A percentile compares a stretch with the other conserved stretches of the same genome.
phyloP scores from a whole-genome alignment of 345 rosid genomes.

The Trapa incisa region DNA sequence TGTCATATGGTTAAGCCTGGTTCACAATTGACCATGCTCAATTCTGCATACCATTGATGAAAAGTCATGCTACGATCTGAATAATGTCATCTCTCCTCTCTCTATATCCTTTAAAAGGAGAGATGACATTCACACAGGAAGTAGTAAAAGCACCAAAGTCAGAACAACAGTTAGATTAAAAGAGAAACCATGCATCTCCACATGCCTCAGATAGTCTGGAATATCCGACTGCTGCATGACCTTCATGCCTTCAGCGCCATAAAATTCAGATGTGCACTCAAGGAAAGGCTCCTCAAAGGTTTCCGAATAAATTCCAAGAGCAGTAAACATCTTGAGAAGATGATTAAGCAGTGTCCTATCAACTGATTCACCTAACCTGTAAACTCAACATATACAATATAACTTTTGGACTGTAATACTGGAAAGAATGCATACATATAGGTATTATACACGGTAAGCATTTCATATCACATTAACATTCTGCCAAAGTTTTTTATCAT shows the following conservation, averaged over 20 bases:
- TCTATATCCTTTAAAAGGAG: too few relatives aligned
- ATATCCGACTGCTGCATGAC: conserved; percentile 94
- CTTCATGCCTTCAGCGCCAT: conserved; percentile 94
- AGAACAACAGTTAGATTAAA: neutral
- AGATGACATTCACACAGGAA: neutral
- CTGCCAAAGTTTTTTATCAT: neutral
- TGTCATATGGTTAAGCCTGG: neutral
- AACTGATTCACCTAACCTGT: conserved; percentile 86
- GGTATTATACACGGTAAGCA: neutral
- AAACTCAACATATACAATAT: conserved; percentile 14
- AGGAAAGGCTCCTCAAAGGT: conserved; percentile 92
- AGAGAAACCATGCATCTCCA: conserved; percentile 49
- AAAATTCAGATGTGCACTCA: conserved; percentile 85
- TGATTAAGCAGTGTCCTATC: conserved; percentile 79
- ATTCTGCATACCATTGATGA: neutral
- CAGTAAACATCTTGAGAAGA: conserved; percentile 96
- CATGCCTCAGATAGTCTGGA: conserved; percentile 94
- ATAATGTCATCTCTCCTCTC: too few relatives aligned
- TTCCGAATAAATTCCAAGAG: conserved; percentile 87
- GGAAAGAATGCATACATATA: neutral
- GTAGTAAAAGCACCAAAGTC: neutral
- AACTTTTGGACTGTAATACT: neutral
- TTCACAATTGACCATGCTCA: neutral
- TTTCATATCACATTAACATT: neutral
- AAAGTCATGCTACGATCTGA: too few relatives aligned